Evolutionary conservation across 208 protist species (phyloP), one percentile per base, ranked within the genome.

Genomic region (Leishmania lainsoni): DNA sequence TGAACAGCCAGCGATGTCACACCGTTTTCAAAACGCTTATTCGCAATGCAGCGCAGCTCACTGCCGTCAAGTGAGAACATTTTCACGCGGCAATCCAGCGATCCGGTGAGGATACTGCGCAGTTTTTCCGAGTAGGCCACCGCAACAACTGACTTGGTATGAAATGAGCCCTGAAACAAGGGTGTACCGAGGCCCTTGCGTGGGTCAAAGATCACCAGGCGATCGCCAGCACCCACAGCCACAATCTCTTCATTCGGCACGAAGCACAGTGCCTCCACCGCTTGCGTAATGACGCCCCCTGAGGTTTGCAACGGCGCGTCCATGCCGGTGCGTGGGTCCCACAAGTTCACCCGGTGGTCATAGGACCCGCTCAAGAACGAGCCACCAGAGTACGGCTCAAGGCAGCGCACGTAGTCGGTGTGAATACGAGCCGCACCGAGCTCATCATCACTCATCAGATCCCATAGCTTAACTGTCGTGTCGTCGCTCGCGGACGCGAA

Each of bases 401-500:
- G 79, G 32, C 78, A 87, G 29, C 94, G 91, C 48, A 97, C 94
- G 77, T 97, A 97, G 72, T 97, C 94, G 0, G 92, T 94, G 79
- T 97, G 94, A n/a, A 74, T 79, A 20, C 83, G 79, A 6, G 83
- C 88, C 1, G 86, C 88, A 56, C 76, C 84, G 6, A 96, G 83
- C 42, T 91, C 92, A 58, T 85, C 86, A 68, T 95, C 92, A 35
- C 78, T 87, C 71, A 93, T 78, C 16, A 97, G 76, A 79, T 97
- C 92, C 93, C 94, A 97, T 69, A 97, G 79, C 75, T 90, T 89
- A 66, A 97, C 80, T 20, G 92, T 94, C 10, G 92, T 96, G 76
- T 97, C 94, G 75, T 97, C 94, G 66, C 93, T 95, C 20, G 87
- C 91, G 6, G 94, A 96, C 22, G 91, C 93, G 80, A 97, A 95